Conservation (phyloP, 2,329 filamentous ascomycete species). For the Didymella glomerata region DNA sequence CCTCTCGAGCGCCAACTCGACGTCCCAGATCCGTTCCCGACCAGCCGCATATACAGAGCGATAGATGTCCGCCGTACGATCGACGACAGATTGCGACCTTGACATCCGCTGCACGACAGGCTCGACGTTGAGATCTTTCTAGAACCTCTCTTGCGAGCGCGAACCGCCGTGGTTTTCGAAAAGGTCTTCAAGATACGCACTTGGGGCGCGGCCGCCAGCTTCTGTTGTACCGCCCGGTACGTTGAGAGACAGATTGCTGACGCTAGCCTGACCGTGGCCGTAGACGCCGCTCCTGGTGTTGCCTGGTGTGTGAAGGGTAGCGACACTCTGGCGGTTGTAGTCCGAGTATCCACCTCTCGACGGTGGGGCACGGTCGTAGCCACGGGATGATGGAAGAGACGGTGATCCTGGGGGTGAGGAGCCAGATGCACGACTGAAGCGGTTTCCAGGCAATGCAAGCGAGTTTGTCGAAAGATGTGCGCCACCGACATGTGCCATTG, state of each 20-base stretch:
- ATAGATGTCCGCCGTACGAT: conserved; percentile 1
- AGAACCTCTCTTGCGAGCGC: conserved; percentile 45
- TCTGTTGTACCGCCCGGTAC: conserved; percentile 57
- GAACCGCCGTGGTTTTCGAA: conserved; percentile 73
- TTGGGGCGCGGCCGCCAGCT: conserved; percentile 77
- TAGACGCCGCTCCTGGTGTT: conserved; percentile 44
- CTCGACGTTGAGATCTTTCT: conserved; percentile 32
- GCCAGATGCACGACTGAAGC: conserved; percentile 45
- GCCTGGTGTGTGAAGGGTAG: conserved; percentile 45
- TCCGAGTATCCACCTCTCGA: conserved; percentile 44
- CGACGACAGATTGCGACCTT: conserved; percentile 10
- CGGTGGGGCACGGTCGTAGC: conserved; percentile 47
- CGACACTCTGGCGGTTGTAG: conserved; percentile 51
- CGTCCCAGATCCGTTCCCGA: conserved; percentile 15
- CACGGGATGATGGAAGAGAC: conserved; percentile 47
- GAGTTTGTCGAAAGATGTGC: conserved; percentile 43
- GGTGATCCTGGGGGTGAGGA: conserved; percentile 49
- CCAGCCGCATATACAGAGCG: conserved; percentile 1
- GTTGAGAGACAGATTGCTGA: conserved; percentile 72
- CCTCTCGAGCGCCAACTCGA: conserved; percentile 12
- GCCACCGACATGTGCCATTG: conserved; percentile 54
- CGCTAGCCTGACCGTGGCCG: conserved; percentile 55
- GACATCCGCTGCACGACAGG: conserved; percentile 1
- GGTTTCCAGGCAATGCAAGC: conserved; percentile 42
- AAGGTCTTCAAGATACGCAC: conserved; percentile 88